phyloP scores from a whole-genome alignment of 495 filamentous ascomycete genomes.

The Xylaria bambusicola region DNA sequence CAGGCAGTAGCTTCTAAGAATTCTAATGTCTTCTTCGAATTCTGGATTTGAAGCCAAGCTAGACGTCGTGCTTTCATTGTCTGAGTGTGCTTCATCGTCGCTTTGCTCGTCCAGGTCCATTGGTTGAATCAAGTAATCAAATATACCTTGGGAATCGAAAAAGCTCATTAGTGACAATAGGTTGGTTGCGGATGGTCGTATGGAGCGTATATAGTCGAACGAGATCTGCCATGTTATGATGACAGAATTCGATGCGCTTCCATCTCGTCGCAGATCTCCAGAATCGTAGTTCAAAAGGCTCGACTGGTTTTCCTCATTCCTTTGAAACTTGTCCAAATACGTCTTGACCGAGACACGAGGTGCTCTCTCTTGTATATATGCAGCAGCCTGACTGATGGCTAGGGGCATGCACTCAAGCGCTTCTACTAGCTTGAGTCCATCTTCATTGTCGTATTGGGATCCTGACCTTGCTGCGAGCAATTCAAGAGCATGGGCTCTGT shows the following conservation, averaged over 20 bases:
- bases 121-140: slow-evolving; percentile 9
- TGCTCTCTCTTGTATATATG: slow-evolving; percentile 39
- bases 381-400: slow-evolving; percentile 49
- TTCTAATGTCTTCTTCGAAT: slow-evolving; percentile 47
- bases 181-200: slow-evolving; percentile 33
- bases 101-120: no score
- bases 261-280: slow-evolving; percentile 43
- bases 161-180: slow-evolving; percentile 43
- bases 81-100: no score
- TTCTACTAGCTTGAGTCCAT: slow-evolving; percentile 19
- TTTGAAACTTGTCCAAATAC: slow-evolving; percentile 40
- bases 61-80: no score
- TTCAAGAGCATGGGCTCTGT: slow-evolving; percentile 1
- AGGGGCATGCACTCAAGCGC: slow-evolving; percentile 51
- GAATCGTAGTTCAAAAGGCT: slow-evolving; percentile 41
- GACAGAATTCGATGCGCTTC: slow-evolving; percentile 38
- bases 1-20: slow-evolving; percentile 44
- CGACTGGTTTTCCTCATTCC: slow-evolving; percentile 38
- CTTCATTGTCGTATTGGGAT: no score
- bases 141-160: slow-evolving; percentile 38
- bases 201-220: slow-evolving; percentile 31
- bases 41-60: not conserved
- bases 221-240: slow-evolving; percentile 36
- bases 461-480: no score
- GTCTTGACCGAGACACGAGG: slow-evolving; percentile 32